Conservation (phyloP, 805 yeast species). For the Candida ovalis region DNA sequence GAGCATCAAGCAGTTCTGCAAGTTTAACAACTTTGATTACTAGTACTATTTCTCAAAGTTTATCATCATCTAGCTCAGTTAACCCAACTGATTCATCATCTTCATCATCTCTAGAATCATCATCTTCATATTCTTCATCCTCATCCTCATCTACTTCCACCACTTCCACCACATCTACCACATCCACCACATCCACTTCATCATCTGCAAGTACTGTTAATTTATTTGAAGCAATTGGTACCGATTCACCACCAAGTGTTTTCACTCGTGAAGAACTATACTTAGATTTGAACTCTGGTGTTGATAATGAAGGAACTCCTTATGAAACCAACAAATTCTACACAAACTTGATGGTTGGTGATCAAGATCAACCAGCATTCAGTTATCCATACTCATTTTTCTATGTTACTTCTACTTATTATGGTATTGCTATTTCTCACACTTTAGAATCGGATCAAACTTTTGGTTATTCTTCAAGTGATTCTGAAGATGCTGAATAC, state of each 20-base stretch:
- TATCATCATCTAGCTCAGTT: no score
- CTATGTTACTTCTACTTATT: conserved; percentile 37
- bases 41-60: no score
- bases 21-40: no score
- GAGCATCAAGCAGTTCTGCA: no score
- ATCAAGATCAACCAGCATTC: conserved; percentile 52
- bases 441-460: conserved; percentile 35
- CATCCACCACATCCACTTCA: conserved; percentile 22
- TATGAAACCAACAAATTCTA: conserved; percentile 76
- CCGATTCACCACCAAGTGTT: conserved; percentile 39
- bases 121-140: neutral
- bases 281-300: conserved; percentile 44
- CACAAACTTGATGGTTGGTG: conserved; percentile 56
- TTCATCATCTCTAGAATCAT: neutral
- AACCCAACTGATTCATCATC: no score
- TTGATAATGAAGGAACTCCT: conserved; percentile 39
- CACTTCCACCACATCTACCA: conserved; percentile 1
- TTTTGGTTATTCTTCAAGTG: conserved; percentile 43
- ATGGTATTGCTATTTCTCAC: conserved; percentile 64
- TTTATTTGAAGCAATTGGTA: conserved; percentile 44
- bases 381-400: conserved; percentile 66
- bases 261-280: conserved; percentile 43
- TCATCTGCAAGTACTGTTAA: conserved; percentile 32
- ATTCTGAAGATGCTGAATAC: conserved; percentile 44
- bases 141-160: conserved; percentile 2